Base-by-base conservation (phyloP, 192 early-diverging fungal species). In the Backusella psychrophila region DNA sequence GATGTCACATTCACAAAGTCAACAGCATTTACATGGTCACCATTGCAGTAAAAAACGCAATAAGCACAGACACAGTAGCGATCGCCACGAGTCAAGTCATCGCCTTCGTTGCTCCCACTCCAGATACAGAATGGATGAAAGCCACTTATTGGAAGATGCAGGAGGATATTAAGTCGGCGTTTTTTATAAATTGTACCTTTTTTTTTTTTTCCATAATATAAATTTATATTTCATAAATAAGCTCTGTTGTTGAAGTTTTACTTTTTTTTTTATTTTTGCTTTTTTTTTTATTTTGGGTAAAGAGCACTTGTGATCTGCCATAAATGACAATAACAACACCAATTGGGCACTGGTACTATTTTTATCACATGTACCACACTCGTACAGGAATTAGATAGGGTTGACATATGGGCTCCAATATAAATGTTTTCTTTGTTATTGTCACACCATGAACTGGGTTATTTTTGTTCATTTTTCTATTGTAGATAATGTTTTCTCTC, bases 401-500 rank as follows among this genome's bases (percentile, higher is more conserved):
- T 63, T 63, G 56, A 63, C 56, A 63, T 63, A 33, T 3, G 33
- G 56, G 56, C 23, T 29, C 56, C 23, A 63, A 63, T 29, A 31
- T 35, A 34, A 34, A 14, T 66, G 33, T 33, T 39, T 39, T 68
- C 35, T 33, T 68, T 68, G 31, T 68, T 68, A 36, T 68, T 35
- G 66, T 68, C 19, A 35, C 66, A 35, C 66, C 66, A 63, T 63
- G 33, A 46, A 46, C 21, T 26, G 42, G 34, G n/a, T 56, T 75
- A 66, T 75, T 75, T 75, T 75, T 75, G 15, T 41, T n/a, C 21
- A 41, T 68, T 36, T 33, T 29, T 67, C 66, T 36, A 36, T 35
- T 68, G 15, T 68, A 36, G 33, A 35, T 68, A 68, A 68, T 68
- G 66, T 68, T 41, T 67, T 68, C 74, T 63, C 70, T 49, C 69